Percentiles rank a stretch among this genome's conserved stretches.
Evolutionary conservation across 2,329 filamentous ascomycete species (phyloP).

Genomic region (Samsoniella hepiali): DNA sequence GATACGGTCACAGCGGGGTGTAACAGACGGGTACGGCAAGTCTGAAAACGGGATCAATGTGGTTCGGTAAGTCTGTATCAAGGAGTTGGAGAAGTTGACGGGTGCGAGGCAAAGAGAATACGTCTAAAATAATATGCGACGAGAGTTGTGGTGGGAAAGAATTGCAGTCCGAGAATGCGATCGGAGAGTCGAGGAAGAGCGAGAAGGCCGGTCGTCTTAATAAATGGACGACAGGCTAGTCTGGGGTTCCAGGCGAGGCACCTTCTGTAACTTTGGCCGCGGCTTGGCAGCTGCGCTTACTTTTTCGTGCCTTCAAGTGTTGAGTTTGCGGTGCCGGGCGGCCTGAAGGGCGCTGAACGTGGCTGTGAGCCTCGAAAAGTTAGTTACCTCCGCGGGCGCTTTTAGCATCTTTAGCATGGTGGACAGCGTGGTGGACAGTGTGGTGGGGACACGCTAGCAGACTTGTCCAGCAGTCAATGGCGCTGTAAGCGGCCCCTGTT

Average conservation of each 20-base stretch:
- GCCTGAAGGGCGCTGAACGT: neutral
- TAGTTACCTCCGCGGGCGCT: neutral
- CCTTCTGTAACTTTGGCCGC: neutral
- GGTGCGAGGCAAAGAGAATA: neutral
- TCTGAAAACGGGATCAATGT: neutral
- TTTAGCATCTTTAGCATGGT: neutral
- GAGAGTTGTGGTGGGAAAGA: neutral
- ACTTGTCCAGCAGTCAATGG: neutral
- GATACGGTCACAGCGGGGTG: neutral
- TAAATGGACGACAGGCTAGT: neutral
- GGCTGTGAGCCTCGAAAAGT: too few species aligned
- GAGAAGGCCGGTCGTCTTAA: neutral
- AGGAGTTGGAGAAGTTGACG: neutral
- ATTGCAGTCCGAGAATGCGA: constrained; percentile 7
- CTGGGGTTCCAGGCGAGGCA: neutral
- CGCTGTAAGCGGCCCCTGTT: neutral
- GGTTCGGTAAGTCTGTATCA: neutral
- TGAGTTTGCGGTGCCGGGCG: neutral
- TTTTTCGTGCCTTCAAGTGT: too few species aligned
- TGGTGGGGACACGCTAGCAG: neutral
- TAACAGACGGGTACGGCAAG: neutral
- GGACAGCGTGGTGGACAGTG: too few species aligned
- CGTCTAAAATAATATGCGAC: neutral
- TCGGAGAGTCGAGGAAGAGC: neutral
- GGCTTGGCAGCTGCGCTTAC: neutral